Evolutionary conservation across 2,329 filamentous ascomycete species (phyloP), one percentile per base, ranked within the genome.

Genomic region (Aureobasidium zeae): DNA sequence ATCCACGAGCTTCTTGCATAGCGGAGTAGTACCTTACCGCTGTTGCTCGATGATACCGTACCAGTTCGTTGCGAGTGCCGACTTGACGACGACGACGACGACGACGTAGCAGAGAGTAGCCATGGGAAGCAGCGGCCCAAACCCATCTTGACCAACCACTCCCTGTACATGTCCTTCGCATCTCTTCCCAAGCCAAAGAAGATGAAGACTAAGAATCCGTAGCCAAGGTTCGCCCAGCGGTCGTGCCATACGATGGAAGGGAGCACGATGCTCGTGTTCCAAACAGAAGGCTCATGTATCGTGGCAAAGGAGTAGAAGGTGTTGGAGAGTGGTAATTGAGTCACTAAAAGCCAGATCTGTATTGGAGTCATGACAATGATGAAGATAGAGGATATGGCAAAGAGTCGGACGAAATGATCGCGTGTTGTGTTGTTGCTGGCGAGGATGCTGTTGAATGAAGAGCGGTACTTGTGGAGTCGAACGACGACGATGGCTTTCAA

Each of bases 351-450:
- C 52, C 68, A 79, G 21, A 67, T 46, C 31, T 72, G 66, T 12
- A 73, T 54, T 0, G 78, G 77, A 1, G 79, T 58, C 49, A 74
- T 71, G 28, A 71, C 53, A 28, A 72, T 11, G 21, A 74, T 58
- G 46, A 73, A 57, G 17, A 68, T 53, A 6, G 73, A 39, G 22
- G 77, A 68, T 55, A 83, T 69, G 33, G 74, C 53, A 51, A 77
- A 76, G 32, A 78, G 71, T 28, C 79, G 72, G 42, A 79, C 51
- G 63, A 83, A 83, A 46, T 76, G 71, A 1, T 74, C 73, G 39
- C 73, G 73, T 43, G 63, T 79, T 26, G 73, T 68, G 37, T 70
- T 71, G 44, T 68, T 68, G 30, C 69, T 67, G 10, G 64, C 61
- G 8, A 83, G 63, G 28, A 83, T 70, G 13, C 65, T 58, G 19